phyloP scores from a whole-genome alignment of 345 rosid species.

The Eucalyptus curtisii region DNA sequence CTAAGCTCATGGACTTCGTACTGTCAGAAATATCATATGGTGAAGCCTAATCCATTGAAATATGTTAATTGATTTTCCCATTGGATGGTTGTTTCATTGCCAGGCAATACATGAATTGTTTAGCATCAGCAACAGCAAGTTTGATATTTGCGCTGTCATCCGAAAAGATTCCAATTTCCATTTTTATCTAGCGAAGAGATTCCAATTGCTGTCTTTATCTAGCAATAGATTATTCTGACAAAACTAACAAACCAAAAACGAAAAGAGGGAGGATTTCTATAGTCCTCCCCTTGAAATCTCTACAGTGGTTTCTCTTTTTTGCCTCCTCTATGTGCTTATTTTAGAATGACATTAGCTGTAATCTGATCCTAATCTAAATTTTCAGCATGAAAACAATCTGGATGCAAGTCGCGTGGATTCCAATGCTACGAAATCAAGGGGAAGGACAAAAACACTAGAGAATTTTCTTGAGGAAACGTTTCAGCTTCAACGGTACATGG shows the following conservation, averaged over 20 bases:
- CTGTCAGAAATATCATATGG: neutral
- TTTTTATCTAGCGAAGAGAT: neutral
- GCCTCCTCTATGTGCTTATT: neutral
- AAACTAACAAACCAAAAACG: neutral
- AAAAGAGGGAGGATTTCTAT: neutral
- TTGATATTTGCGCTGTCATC: neutral
- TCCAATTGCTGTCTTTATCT: neutral
- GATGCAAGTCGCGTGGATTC: constrained; percentile 13
- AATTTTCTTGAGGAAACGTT: constrained; percentile 79
- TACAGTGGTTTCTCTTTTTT: neutral
- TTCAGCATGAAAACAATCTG: constrained; percentile 46
- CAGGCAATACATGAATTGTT: neutral
- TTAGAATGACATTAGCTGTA: neutral
- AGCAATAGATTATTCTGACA: neutral
- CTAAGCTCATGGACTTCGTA: neutral
- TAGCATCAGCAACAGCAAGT: neutral
- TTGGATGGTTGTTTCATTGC: neutral
- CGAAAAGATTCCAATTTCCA: neutral
- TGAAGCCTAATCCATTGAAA: neutral
- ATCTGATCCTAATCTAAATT: neutral
- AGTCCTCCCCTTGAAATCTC: neutral
- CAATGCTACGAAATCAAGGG: constrained; percentile 3
- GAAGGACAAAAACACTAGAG: constrained; percentile 43
- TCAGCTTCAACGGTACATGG: constrained; percentile 77
- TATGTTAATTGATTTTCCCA: neutral